These are phyloP conservation scores for Globisporangium irregulare DNA, from an alignment of 352 stramenopile species.

Conservation along the genomic window DNA sequence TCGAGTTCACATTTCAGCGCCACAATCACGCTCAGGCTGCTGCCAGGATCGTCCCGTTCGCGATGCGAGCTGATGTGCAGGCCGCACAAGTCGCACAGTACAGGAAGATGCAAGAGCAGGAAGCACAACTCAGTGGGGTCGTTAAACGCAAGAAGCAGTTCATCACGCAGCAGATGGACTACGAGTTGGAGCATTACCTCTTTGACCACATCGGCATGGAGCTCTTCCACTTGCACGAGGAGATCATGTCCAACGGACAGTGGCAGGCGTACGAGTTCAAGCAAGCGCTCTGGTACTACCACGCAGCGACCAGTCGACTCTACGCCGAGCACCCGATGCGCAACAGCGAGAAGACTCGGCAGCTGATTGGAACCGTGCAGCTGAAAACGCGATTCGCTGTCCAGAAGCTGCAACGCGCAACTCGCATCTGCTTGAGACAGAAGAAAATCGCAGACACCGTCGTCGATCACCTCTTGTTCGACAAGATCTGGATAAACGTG, in stretches of 20 bases:
- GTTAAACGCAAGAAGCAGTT: constrained; percentile 57
- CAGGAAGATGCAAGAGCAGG: constrained; percentile 35
- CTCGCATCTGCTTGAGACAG: constrained; percentile 16
- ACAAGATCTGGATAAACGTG: constrained; percentile 15
- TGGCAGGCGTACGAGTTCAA: constrained; percentile 69
- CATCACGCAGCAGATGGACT: constrained; percentile 58
- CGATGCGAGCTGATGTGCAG: constrained; percentile 49
- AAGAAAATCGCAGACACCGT: constrained; percentile 16
- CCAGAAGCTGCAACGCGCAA: constrained; percentile 32
- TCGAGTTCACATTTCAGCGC: constrained; percentile 51
- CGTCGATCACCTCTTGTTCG: constrained; percentile 17
- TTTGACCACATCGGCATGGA: constrained; percentile 36
- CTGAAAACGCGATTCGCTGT: constrained; percentile 38
- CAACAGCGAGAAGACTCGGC: constrained; percentile 33
- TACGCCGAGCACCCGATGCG: constrained; percentile 61
- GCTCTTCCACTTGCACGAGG: constrained; percentile 40
- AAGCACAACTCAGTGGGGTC: constrained; percentile 24
- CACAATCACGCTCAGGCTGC: constrained; percentile 47
- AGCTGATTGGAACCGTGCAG: constrained; percentile 43
- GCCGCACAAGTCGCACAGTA: constrained; percentile 42
- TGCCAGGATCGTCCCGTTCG: constrained; percentile 62
- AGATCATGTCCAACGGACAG: constrained; percentile 45
- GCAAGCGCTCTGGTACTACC: constrained; percentile 61
- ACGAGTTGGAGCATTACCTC: constrained; percentile 50
- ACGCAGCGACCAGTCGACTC: constrained; percentile 30